phyloP scores from a whole-genome alignment of 129 eudicot genomes.

The Silybum marianum region DNA sequence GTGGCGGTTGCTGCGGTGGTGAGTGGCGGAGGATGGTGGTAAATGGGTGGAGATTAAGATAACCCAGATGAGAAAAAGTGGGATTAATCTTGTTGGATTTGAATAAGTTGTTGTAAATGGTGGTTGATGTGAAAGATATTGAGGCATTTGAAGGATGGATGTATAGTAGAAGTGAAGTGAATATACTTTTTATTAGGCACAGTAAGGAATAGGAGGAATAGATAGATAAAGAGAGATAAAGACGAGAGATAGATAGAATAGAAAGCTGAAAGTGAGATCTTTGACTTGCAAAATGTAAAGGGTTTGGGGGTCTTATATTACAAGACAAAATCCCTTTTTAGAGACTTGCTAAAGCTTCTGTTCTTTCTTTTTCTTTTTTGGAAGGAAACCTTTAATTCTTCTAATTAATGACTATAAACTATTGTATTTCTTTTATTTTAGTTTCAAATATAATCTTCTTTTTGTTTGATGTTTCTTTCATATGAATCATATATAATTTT shows the following conservation, averaged over 20 bases:
- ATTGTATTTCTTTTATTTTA: not conserved
- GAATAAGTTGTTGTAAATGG: not conserved
- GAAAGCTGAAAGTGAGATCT: slow-evolving; percentile 27
- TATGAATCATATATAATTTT: not conserved
- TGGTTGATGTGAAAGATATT: slow-evolving; percentile 25
- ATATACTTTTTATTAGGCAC: not conserved
- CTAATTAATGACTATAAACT: not conserved
- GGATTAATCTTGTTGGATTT: slow-evolving; percentile 18
- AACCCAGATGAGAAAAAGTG: slow-evolving; percentile 38
- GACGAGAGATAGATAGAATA: slow-evolving; percentile 1
- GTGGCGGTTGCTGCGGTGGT: slow-evolving; percentile 6
- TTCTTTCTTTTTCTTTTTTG: not conserved
- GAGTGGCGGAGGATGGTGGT: slow-evolving; percentile 28
- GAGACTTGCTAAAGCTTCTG: not conserved
- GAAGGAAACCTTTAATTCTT: slow-evolving; percentile 32
- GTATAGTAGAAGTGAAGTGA: slow-evolving; percentile 9
- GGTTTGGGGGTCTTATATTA: slow-evolving; percentile 14
- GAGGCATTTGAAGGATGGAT: slow-evolving; percentile 43
- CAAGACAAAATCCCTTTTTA: slow-evolving; percentile 16
- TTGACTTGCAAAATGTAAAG: slow-evolving; percentile 23
- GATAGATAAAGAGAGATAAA: not conserved
- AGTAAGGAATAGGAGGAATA: not conserved
- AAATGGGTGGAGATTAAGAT: slow-evolving; percentile 45
- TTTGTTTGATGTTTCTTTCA: not conserved
- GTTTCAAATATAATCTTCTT: not conserved